phyloP scores from a whole-genome alignment of 495 filamentous ascomycete species.

The Tetracladium setigerum region DNA sequence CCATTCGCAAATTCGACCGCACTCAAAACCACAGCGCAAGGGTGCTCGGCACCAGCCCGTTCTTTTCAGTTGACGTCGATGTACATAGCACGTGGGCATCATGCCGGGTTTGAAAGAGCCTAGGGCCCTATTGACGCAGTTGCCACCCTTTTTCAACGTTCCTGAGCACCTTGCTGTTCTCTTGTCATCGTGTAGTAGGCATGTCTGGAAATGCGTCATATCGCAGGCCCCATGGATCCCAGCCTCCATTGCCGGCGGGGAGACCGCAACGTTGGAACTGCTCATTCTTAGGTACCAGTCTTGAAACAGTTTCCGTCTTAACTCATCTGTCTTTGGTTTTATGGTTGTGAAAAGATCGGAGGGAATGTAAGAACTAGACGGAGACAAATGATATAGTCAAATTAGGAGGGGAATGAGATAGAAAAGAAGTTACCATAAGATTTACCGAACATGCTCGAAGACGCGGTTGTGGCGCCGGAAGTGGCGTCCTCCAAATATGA shows the following conservation, averaged over 20 bases:
- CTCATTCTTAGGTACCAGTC: no score
- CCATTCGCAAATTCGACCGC: conserved; percentile 8
- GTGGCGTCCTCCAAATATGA: no score
- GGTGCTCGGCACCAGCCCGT: conserved; percentile 7
- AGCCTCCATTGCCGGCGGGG: conserved; percentile 1
- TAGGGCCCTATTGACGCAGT: conserved; percentile 6
- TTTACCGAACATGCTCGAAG: no score
- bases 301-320: no score
- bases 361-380: no score
- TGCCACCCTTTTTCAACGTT: conserved; percentile 6
- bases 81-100: conserved; percentile 10
- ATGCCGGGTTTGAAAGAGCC: conserved; percentile 2
- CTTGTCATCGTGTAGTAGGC: conserved; percentile 1
- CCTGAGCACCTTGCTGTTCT: conserved; percentile 4
- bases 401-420: no score
- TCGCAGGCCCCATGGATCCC: background rate
- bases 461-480: no score
- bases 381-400: no score
- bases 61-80: conserved; percentile 7
- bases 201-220: conserved; percentile 4
- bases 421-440: no score
- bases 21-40: conserved; percentile 12
- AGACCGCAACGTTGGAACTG: no score
- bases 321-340: no score
- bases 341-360: no score